phyloP scores from a whole-genome alignment of 345 rosid species.

The Salix caprea region DNA sequence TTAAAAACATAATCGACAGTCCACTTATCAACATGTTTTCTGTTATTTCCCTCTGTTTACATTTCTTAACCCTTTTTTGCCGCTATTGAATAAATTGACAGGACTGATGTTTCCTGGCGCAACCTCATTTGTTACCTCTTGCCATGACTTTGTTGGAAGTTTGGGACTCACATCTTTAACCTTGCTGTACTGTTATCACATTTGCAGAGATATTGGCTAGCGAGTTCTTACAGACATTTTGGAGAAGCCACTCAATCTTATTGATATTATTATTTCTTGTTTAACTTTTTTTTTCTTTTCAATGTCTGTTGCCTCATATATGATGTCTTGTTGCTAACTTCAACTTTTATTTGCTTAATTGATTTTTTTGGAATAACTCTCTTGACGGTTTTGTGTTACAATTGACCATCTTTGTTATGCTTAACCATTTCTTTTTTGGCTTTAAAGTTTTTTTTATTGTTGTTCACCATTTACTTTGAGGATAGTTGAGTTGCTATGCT shows the following conservation, averaged over 20 bases:
- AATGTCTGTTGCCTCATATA: constrained; percentile 33
- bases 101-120: constrained; percentile 97
- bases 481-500: constrained; percentile 12
- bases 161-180: constrained; percentile 99
- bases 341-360: constrained; percentile 19
- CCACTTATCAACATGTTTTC: constrained; percentile 6
- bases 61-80: constrained; percentile 40
- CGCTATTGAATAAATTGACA: constrained; percentile 45
- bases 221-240: constrained; percentile 20
- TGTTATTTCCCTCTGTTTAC: constrained; percentile 24
- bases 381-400: constrained; percentile 25
- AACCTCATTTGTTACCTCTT: constrained; percentile 96
- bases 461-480: constrained; percentile 5
- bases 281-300: constrained; percentile 32
- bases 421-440: constrained; percentile 15
- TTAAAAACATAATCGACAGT: neutral
- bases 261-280: constrained; percentile 31
- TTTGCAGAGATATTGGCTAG: constrained; percentile 80
- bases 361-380: constrained; percentile 19
- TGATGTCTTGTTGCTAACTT: constrained; percentile 35
- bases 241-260: constrained; percentile 27
- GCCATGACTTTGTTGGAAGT: constrained; percentile 95
- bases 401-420: constrained; percentile 5
- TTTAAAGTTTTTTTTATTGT: neutral
- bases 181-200: constrained; percentile 97